A percentile compares a stretch with the other conserved stretches of the same genome.
phyloP scores from a whole-genome alignment of 345 rosid genomes.

The Alliaria petiolata region DNA sequence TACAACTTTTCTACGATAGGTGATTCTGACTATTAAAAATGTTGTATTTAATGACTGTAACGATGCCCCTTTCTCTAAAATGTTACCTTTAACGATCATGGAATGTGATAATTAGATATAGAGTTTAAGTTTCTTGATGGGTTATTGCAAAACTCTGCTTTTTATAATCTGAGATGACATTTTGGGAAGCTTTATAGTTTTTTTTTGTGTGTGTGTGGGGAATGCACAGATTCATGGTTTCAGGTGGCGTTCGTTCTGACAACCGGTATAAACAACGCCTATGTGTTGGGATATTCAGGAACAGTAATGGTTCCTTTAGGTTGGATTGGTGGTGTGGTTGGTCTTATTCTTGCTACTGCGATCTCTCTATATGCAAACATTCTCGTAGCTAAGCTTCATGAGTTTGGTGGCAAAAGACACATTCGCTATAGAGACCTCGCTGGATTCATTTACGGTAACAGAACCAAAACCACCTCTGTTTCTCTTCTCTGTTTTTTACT shows the following conservation, averaged over 20 bases:
- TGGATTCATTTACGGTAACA: slow-evolving; percentile 65
- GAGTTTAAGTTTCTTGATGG: too few species aligned
- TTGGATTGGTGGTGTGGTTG: slow-evolving; percentile 70
- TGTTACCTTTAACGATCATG: too few species aligned
- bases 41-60: too few species aligned
- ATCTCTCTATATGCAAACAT: slow-evolving; percentile 69
- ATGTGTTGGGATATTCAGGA: slow-evolving; percentile 85
- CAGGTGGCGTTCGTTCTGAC: slow-evolving; percentile 82
- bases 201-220: slow-evolving; percentile 20
- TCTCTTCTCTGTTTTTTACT: background rate
- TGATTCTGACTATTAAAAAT: too few species aligned
- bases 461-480: background rate
- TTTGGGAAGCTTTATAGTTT: background rate
- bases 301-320: slow-evolving; percentile 86
- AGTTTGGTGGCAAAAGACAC: slow-evolving; percentile 80
- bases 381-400: slow-evolving; percentile 83
- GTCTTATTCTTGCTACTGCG: slow-evolving; percentile 58
- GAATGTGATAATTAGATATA: too few species aligned
- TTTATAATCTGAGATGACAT: background rate
- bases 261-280: slow-evolving; percentile 82
- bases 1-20: too few species aligned
- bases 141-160: background rate
- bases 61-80: too few species aligned
- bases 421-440: slow-evolving; percentile 93
- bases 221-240: slow-evolving; percentile 76